phyloP scores from a whole-genome alignment of 2,329 filamentous ascomycete species.

The Fusarium mundagurra region DNA sequence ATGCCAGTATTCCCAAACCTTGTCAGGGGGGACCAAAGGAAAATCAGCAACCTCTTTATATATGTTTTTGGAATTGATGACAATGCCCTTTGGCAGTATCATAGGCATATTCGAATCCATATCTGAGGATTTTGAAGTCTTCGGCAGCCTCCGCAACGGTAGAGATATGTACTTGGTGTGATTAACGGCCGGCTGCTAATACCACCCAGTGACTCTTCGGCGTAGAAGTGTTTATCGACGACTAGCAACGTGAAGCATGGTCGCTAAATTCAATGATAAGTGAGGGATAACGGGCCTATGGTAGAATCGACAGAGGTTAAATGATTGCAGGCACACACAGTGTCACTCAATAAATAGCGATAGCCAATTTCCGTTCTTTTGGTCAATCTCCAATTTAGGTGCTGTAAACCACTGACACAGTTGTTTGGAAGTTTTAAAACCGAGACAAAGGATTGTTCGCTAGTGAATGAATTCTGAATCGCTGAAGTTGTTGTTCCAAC shows the following conservation, averaged over 20 bases:
- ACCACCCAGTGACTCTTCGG: conserved; percentile 12
- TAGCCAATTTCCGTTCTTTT: background rate
- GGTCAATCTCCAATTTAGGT: conserved; percentile 1
- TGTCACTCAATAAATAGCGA: conserved; percentile 4
- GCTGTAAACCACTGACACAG: background rate
- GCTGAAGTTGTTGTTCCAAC: background rate
- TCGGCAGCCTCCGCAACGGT: conserved; percentile 1
- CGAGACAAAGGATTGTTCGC: background rate
- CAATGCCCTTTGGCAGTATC: conserved; percentile 66
- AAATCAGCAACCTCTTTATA: conserved; percentile 65
- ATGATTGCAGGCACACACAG: conserved; percentile 12
- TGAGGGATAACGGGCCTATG: background rate
- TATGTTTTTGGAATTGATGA: conserved; percentile 62
- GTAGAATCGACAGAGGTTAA: background rate
- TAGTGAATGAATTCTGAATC: background rate
- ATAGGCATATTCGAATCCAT: conserved; percentile 53
- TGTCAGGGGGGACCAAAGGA: conserved; percentile 60
- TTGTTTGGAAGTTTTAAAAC: background rate
- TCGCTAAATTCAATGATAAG: conserved; percentile 16
- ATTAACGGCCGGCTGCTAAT: conserved; percentile 16
- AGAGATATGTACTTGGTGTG: background rate
- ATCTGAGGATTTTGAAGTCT: background rate
- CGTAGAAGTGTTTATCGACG: conserved; percentile 27
- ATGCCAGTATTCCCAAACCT: conserved; percentile 66
- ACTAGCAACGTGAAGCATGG: conserved; percentile 36